Evolutionary conservation across 2,329 filamentous ascomycete species (phyloP).

Genomic region (Cytospora leucostoma): DNA sequence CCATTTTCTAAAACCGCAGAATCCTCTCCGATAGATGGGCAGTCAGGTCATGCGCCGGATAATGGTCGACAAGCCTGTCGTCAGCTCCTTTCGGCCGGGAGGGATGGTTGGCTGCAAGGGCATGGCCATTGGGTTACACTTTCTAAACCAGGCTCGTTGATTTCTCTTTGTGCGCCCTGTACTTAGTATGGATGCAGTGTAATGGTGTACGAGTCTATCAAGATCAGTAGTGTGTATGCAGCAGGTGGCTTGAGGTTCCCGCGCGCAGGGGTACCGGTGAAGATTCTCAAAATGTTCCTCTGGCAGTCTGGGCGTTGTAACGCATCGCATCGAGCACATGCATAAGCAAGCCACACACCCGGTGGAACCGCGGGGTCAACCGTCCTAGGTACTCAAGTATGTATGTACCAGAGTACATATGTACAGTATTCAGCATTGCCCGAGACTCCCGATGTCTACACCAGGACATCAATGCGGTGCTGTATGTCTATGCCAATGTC

Average conservation of each 20-base stretch:
- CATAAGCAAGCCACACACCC: neutral
- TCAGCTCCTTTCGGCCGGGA: slow-evolving; percentile 6
- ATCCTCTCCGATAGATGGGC: neutral
- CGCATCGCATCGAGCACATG: neutral
- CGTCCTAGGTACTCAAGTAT: neutral
- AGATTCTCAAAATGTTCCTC: neutral
- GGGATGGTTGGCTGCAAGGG: neutral
- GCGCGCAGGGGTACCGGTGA: neutral
- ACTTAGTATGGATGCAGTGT: too few species aligned
- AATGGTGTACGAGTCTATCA: too few species aligned
- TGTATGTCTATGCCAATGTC: too few species aligned
- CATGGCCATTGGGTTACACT: slow-evolving; percentile 2
- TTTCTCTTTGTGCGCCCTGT: neutral
- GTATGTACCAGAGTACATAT: neutral
- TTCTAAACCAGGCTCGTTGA: slow-evolving; percentile 7
- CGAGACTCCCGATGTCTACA: too few species aligned
- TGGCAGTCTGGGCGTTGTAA: neutral
- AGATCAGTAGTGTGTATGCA: too few species aligned
- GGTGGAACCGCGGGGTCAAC: neutral
- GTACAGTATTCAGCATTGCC: too few species aligned
- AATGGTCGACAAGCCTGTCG: neutral
- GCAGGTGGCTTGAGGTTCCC: neutral
- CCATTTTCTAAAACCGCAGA: neutral
- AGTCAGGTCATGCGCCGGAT: slow-evolving; percentile 13
- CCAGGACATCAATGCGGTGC: too few species aligned